Conservation (phyloP, 352 stramenopile genomes). For the Globisporangium alternatum region DNA sequence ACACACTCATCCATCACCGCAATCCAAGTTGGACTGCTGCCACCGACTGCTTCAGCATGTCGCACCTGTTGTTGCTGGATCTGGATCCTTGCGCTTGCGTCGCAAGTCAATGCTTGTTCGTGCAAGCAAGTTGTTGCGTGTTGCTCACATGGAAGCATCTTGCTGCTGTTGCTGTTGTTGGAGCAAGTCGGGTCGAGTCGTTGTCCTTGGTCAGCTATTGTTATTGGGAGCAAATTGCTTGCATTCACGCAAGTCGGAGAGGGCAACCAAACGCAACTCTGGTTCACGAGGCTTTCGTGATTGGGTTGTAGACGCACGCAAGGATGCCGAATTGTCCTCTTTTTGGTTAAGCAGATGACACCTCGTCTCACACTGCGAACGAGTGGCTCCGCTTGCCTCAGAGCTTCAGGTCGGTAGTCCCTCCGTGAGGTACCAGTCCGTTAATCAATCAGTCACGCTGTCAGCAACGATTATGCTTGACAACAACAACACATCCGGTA, state of each 20-base stretch:
- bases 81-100: not conserved
- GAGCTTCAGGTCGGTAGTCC: too few species aligned
- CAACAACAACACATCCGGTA: not conserved
- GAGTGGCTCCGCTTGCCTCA: not conserved
- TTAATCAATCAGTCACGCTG: not conserved
- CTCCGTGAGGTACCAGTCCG: too few species aligned
- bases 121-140: not conserved
- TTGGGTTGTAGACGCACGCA: not conserved
- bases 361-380: not conserved
- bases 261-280: not conserved
- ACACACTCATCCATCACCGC: not conserved
- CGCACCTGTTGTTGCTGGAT: not conserved
- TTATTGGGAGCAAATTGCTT: not conserved
- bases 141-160: not conserved
- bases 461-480: not conserved
- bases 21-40: not conserved
- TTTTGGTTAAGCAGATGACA: not conserved
- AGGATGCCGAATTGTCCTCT: not conserved
- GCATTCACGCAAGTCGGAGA: not conserved
- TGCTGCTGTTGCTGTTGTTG: not conserved
- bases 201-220: not conserved
- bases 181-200: too few species aligned
- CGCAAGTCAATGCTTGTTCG: not conserved
- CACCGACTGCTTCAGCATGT: constrained; percentile 2
- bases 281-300: not conserved